Evolutionary conservation across 192 early-diverging fungal species (phyloP).

Genomic region (Podila clonocystis): DNA sequence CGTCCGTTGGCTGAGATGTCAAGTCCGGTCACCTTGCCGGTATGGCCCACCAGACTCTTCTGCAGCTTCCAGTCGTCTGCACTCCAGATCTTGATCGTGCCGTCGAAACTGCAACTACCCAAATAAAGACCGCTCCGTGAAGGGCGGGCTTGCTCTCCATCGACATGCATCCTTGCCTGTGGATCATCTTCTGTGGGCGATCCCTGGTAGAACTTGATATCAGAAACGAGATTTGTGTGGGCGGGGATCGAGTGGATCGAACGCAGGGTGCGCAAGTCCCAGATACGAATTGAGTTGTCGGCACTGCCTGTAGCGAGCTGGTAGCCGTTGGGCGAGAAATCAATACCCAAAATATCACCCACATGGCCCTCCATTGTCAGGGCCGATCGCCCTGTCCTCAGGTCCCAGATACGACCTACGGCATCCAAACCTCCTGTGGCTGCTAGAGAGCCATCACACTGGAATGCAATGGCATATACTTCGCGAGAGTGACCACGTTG

Average conservation of each 20-base stretch:
- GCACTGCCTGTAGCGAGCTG: slow-evolving; percentile 91
- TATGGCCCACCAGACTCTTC: slow-evolving; percentile 87
- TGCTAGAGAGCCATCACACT: slow-evolving; percentile 89
- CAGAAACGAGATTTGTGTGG: slow-evolving; percentile 89
- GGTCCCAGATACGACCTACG: slow-evolving; percentile 96
- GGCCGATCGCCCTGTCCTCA: slow-evolving; percentile 89
- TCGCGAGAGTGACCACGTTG: slow-evolving; percentile 97
- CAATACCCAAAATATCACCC: slow-evolving; percentile 86
- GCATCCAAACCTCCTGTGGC: slow-evolving; percentile 94
- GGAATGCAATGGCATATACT: slow-evolving; percentile 93
- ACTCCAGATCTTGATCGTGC: slow-evolving; percentile 92
- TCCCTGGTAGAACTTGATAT: slow-evolving; percentile 71
- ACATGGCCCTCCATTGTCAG: slow-evolving; percentile 93
- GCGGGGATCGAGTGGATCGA: slow-evolving; percentile 88
- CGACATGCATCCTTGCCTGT: slow-evolving; percentile 40
- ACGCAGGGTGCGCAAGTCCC: slow-evolving; percentile 87
- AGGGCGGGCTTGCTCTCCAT: slow-evolving; percentile 32
- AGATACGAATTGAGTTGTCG: slow-evolving; percentile 92
- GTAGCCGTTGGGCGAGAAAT: slow-evolving; percentile 95
- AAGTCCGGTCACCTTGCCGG: slow-evolving; percentile 89
- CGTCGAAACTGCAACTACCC: slow-evolving; percentile 87
- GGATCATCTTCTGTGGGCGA: background rate
- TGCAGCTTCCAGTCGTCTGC: slow-evolving; percentile 94
- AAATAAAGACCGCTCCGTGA: slow-evolving; percentile 77
- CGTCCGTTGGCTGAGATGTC: slow-evolving; percentile 86